These are phyloP conservation scores for Xerocomus spinulosus DNA, from an alignment of 768 basidiomycete species.

Conservation along the genomic window DNA sequence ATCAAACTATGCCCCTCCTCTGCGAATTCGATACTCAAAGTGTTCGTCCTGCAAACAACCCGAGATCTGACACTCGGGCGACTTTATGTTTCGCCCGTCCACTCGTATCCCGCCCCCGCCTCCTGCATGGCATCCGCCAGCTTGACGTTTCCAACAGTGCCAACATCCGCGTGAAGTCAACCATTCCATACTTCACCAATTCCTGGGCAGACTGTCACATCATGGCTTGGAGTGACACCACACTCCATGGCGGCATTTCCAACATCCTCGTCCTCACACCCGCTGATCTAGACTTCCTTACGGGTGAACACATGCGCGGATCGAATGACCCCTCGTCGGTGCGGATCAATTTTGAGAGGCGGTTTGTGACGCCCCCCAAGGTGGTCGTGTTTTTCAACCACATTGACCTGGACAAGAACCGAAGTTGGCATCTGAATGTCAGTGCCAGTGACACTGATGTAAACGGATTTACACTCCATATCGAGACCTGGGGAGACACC, in stretches of 20 bases:
- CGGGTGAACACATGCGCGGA: slow-evolving; percentile 7
- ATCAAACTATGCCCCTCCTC: slow-evolving; percentile 11
- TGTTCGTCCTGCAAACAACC: neutral
- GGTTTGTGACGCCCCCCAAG: slow-evolving; percentile 13
- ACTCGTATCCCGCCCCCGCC: slow-evolving; percentile 14
- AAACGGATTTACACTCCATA: slow-evolving; percentile 13
- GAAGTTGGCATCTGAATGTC: slow-evolving; percentile 7
- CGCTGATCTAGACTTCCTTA: slow-evolving; percentile 12
- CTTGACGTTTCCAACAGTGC: slow-evolving; percentile 6
- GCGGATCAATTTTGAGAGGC: slow-evolving; percentile 10
- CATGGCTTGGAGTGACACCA: neutral
- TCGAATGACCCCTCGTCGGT: neutral
- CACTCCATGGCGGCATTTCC: neutral
- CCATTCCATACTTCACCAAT: slow-evolving; percentile 1
- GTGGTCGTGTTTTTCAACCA: slow-evolving; percentile 13
- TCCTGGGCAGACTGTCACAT: slow-evolving; percentile 9
- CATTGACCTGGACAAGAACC: slow-evolving; percentile 6
- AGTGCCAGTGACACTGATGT: slow-evolving; percentile 8
- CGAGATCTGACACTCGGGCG: slow-evolving; percentile 6
- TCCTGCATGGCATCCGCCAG: slow-evolving; percentile 11
- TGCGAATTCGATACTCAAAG: slow-evolving; percentile 10
- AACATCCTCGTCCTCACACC: slow-evolving; percentile 7
- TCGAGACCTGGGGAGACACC: slow-evolving; percentile 10
- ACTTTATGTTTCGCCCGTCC: slow-evolving; percentile 10
- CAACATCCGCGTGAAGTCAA: slow-evolving; percentile 12